phyloP scores from a whole-genome alignment of 345 rosid species.

The Syzygium grande region DNA sequence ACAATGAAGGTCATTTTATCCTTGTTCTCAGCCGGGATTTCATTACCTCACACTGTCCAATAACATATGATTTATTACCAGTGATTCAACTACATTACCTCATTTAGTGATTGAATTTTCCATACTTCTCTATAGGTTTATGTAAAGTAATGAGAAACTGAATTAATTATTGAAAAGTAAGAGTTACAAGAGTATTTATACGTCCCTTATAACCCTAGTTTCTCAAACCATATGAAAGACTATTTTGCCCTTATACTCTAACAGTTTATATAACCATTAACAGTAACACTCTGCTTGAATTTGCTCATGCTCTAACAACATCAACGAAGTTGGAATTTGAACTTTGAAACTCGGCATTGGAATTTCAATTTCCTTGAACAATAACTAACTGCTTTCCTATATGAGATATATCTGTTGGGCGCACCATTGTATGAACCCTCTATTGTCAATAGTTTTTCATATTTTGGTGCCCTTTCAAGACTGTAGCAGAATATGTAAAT shows the following conservation, averaged over 20 bases:
- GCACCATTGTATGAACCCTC: background rate
- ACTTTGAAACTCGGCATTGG: background rate
- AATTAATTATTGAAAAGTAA: too few relatives aligned
- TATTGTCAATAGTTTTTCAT: background rate
- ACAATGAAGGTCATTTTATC: conserved; percentile 66
- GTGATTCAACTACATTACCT: background rate
- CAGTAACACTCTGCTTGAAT: background rate
- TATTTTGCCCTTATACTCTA: too few relatives aligned
- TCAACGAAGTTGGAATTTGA: background rate
- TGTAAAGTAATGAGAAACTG: too few relatives aligned
- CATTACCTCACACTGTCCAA: background rate
- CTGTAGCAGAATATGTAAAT: background rate
- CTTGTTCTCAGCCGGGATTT: background rate
- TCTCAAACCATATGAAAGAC: too few relatives aligned
- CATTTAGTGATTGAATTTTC: background rate
- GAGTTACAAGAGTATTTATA: too few relatives aligned
- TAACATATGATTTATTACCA: background rate
- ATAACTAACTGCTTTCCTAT: background rate
- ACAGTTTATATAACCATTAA: background rate
- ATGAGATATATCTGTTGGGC: background rate
- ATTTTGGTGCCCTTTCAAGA: background rate
- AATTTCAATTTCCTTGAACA: background rate
- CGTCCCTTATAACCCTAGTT: too few relatives aligned
- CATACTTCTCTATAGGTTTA: background rate
- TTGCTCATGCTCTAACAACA: background rate